Evolutionary conservation across 768 basidiomycete species (phyloP), one percentile per base, ranked within the genome.

Genomic region (Candolleomyces eurysporus): DNA sequence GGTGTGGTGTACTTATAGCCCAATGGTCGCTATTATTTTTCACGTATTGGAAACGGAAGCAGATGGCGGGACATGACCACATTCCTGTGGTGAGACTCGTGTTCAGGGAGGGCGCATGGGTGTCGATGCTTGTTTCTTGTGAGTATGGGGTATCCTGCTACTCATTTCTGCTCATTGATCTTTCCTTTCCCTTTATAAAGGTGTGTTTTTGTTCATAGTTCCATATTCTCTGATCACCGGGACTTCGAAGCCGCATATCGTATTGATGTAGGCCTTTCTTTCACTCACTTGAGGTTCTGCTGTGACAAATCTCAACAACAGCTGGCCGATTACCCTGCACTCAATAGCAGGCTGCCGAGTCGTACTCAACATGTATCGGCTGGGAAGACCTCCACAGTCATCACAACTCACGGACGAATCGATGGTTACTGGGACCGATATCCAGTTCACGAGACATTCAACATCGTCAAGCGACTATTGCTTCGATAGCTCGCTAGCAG

Each of bases 211-310:
- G 6, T 57, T 61, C 36, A 57, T 36, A 0, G 56, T 61, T 26
- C 56, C 56, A 1, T 61, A 57, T 31, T 61, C 61, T 26, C 39
- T 57, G n/a, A 57, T 61, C 22, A 61, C 56, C 3, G 61, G 61
- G 11, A 51, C 54, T 9, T 16, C 55, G 7, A 57, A 50, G 30
- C 45, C 61, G 4, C 61, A 61, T 26, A 19, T 61, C 26, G 49
- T 61, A 14, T 26, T 57, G 5, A 50, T 61, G 61, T 57, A 42
- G 5, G 61, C 45, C 30, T 10, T 19, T 26, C n/a, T 21, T 16
- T 21, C 17, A 6, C 3, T 53, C 9, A 2, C 40, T 14, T 21
- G 22, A 36, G 36, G 5, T 36, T 11, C 36, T 36, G 36, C 36
- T 36, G 19, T 17, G 48, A 2, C 48, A 9, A 11, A 59, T 36